Evolutionary conservation across 768 basidiomycete species (phyloP), one percentile per base, ranked within the genome.

Genomic region (Suillus variegatus): DNA sequence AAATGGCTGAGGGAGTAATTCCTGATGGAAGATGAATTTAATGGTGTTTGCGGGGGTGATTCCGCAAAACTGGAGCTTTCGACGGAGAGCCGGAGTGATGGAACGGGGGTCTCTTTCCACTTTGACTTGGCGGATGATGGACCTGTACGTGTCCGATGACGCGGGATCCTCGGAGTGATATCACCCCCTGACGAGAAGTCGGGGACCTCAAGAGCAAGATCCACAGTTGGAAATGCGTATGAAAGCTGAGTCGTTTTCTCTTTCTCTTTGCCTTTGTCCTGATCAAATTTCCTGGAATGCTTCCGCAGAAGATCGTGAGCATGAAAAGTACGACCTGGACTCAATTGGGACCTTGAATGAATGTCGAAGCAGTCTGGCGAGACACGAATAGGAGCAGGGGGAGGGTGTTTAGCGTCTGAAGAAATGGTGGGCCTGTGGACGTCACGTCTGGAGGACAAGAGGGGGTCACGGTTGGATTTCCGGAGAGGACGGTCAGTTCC

Each of bases 31-130:
- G 74, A 70, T 64, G 75, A 76, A 71, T 89, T 88, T 35, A 81
- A 76, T 2, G 91, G 92, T 0, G 91, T 93, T 67, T 85, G 86
- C 38, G 90, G 92, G 54, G 89, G 86, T 1, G 89, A 89, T 70
- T 89, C 91, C 6, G 85, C 82, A n/a, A 88, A 83, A 38, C 87
- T 88, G 0, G 90, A 91, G 3, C 89, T 86, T 60, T 86, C 86
- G 1, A 54, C 52, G 57, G 91, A 93, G 74, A 87, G 84, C 66
- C 86, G 83, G 64, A 86, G 78, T 70, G 85, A 78, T 55, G 87
- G 83, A 68, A 84, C 78, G 61, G 82, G 70, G 61, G 81, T 70
- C 68, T 81, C 77, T 65, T 81, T 76, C 82, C 85, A 84, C 67
- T 64, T 70, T 6, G 73, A 60, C n/a, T 78, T 79, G 35, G 74